Base-by-base conservation (phyloP, 192 early-diverging fungal genomes). In the Entomortierella parvispora region DNA sequence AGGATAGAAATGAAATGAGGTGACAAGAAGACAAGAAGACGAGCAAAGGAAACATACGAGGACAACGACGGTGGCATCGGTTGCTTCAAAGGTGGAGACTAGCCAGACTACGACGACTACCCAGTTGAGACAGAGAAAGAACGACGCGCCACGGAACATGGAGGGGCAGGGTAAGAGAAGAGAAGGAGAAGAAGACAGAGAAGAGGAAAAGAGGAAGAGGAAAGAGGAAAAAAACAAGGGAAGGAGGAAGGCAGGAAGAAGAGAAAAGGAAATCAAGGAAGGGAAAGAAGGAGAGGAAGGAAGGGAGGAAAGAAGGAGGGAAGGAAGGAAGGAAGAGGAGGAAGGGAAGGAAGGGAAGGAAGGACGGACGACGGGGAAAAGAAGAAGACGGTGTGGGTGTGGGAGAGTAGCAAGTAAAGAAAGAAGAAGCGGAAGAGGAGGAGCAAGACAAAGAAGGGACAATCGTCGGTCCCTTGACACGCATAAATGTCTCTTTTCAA, bases 31-130 rank as follows among this genome's bases (percentile, higher is more conserved):
- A n/a, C n/a, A n/a, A n/a, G n/a, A n/a, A n/a, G n/a, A n/a, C n/a
- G 45, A 18, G 23, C 23, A 18, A 31, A 46, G 2, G 9, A 6
- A 49, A 46, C 57, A 58, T 83, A 83, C 81, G 25, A 83, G 68
- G 20, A 83, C 71, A 31, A 83, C 29, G 22, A 83, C 66, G 29
- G 71, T 63, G 20, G 81, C 77, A 42, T 79, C 63, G 2, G 71
- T 64, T 2, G 65, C 53, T 14, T 77, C 65, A 29, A 77, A 77
- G 8, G 74, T 34, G 8, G 65, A 68, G 11, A 63, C 47, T 37
- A 77, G 59, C 65, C 74, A 77, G 25, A 61, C 26, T 33, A 77
- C 64, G 33, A 77, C 62, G 55, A 42, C 63, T 28, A 64, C 26
- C 74, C 74, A 77, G 55, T 63, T 64, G 12, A 68, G 48, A 47